Percentiles rank a stretch among this genome's conserved stretches.
Conservation (phyloP, 2,329 filamentous ascomycete species). For the Tolypocladium paradoxum region DNA sequence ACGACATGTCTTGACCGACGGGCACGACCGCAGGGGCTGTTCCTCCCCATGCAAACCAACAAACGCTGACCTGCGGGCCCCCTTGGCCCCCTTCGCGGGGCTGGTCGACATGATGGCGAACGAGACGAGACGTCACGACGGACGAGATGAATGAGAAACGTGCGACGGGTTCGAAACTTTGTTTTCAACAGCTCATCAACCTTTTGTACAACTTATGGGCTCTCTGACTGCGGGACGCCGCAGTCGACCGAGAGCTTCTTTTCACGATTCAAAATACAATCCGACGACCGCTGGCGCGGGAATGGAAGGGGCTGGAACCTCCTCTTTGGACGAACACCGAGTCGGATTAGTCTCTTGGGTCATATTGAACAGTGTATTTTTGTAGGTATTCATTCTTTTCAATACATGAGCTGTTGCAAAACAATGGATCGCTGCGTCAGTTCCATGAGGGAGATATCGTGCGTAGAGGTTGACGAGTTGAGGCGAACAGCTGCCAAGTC, state of each 20-base stretch:
- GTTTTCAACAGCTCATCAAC: neutral
- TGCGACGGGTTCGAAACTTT: neutral
- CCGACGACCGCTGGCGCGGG: neutral
- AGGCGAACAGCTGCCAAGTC: neutral
- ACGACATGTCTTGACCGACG: neutral
- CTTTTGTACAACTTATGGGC: neutral
- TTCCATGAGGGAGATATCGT: neutral
- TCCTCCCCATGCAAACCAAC: neutral
- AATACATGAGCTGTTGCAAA: neutral
- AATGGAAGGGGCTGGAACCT: neutral
- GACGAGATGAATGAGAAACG: neutral
- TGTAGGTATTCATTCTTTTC: neutral
- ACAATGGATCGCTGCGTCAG: neutral
- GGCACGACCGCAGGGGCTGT: neutral
- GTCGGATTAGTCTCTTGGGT: neutral
- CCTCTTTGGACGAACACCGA: neutral
- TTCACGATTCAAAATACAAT: neutral
- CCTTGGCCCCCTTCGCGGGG: neutral
- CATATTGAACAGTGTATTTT: neutral
- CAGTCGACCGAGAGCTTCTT: constrained; percentile 1
- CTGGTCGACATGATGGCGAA: neutral
- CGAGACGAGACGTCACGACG: neutral
- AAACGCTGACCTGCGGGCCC: neutral
- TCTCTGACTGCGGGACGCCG: neutral
- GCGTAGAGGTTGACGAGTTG: neutral